Base-by-base conservation (phyloP, 2,329 filamentous ascomycete species). In the Fusarium sp. region DNA sequence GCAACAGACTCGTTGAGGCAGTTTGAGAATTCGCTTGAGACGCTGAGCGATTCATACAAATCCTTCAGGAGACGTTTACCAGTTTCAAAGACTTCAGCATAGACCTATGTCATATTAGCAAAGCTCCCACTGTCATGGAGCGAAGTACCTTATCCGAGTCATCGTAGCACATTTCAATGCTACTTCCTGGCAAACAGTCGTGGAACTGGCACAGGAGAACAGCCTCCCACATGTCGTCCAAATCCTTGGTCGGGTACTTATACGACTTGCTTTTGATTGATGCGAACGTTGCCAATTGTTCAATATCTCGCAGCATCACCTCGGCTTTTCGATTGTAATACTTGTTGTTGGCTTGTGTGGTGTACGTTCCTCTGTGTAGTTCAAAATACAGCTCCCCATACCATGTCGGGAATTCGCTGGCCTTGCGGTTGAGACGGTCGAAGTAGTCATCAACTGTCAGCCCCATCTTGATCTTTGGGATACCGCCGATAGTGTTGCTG, bases 331-430 rank as follows among this genome's bases (percentile, higher is more conserved):
- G 90, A 81, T 98, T 99, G 85, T 97, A 96, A 77, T 91, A 90
- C 85, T 99, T 99, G 86, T 98, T 99, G 84, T 98, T 98, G 68
- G 95, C 93, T 82, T 98, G 96, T 0, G 96, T 98, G 7, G 96
- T 99, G 84, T 98, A 98, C 18, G 96, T 98, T 60, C 96, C 96
- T 69, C 96, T 93, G 81, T 99, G 96, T 55, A 99, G 89, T 83
- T 99, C 96, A 82, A 99, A 98, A 84, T 99, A 99, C 14, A 99
- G 88, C 84, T 99, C 96, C 47, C 96, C 96, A 81, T 98, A 98
- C 96, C 96, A 99, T 3, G 96, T 98, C 31, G 95, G 93, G 61
- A 98, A 92, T 24, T 94, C 88, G 6, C 90, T 82, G 35, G 90
- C 90, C 84, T 95, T 97, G 83, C 92, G 90, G 81, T 98, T 92